These are phyloP conservation scores for Macadamia tetraphylla DNA, from an alignment of 164 flowering plant species.

Conservation along the genomic window DNA sequence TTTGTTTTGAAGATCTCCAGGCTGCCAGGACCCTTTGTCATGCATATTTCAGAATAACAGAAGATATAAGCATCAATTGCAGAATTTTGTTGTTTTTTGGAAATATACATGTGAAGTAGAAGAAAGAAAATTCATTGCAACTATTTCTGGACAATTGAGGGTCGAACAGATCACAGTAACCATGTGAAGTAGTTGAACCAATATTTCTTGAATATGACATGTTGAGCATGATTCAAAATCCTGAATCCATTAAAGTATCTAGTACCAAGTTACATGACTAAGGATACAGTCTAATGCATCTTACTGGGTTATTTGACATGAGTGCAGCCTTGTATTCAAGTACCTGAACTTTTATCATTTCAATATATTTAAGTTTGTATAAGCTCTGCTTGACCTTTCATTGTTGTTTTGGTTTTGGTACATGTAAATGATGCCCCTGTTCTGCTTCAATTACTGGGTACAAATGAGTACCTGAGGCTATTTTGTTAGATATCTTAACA, in stretches of 20 bases:
- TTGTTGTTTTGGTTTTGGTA: background rate
- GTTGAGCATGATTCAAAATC: no score
- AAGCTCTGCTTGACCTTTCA: background rate
- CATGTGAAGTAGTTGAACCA: background rate
- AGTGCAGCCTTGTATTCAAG: background rate
- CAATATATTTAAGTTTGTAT: background rate
- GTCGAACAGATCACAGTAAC: background rate
- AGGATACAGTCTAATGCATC: background rate
- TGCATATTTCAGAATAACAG: background rate
- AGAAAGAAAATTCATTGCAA: no score
- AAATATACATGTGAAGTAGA: background rate
- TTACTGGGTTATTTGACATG: background rate
- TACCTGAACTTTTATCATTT: background rate
- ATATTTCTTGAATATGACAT: background rate
- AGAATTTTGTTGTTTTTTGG: no score
- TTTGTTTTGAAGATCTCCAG: background rate
- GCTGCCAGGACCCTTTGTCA: background rate
- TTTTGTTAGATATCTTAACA: no score
- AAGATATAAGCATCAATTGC: background rate
- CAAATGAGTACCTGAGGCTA: no score
- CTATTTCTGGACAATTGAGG: no score
- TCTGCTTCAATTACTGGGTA: no score
- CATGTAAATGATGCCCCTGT: no score
- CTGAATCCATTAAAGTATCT: no score
- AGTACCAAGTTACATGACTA: no score